Conservation (phyloP, 371 early-diverging fungal species). For the Sporodiniella umbellata region DNA sequence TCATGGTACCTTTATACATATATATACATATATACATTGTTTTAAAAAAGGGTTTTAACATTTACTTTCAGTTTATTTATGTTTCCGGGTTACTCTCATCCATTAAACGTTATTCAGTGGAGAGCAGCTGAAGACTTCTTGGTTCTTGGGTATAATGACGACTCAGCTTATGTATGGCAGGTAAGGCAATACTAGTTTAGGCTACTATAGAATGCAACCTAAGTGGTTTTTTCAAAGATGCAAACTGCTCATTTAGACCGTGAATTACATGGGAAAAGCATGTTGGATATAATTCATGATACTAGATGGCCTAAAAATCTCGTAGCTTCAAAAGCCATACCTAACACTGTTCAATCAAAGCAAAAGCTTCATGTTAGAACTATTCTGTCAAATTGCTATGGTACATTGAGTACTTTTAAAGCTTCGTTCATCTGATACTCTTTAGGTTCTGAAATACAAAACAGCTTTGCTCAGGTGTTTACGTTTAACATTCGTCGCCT, state of each 20-base stretch:
- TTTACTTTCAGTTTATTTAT: conserved; percentile 64
- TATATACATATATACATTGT: too few species aligned
- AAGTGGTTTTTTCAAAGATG: conserved; percentile 39
- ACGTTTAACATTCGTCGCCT: conserved; percentile 42
- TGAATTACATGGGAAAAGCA: conserved; percentile 52
- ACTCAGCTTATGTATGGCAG: conserved; percentile 76
- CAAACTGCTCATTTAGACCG: conserved; percentile 77
- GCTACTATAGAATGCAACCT: neutral
- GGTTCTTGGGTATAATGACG: conserved; percentile 63
- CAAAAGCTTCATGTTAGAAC: conserved; percentile 26
- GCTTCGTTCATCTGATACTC: neutral
- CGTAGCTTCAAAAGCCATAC: neutral
- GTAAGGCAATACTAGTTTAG: conserved; percentile 23
- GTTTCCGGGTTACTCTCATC: conserved; percentile 57
- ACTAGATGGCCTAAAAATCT: conserved; percentile 52
- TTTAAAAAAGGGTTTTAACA: too few species aligned
- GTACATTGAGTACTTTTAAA: conserved; percentile 7
- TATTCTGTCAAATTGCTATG: conserved; percentile 23
- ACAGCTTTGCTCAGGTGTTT: conserved; percentile 35
- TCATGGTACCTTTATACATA: conserved; percentile 57
- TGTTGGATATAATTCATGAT: conserved; percentile 58
- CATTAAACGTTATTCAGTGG: conserved; percentile 64
- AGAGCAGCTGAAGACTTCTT: conserved; percentile 66
- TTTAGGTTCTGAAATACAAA: conserved; percentile 15
- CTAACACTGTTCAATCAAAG: conserved; percentile 8